Conservation (phyloP, 768 basidiomycete species). For the Psilocybe sp. region DNA sequence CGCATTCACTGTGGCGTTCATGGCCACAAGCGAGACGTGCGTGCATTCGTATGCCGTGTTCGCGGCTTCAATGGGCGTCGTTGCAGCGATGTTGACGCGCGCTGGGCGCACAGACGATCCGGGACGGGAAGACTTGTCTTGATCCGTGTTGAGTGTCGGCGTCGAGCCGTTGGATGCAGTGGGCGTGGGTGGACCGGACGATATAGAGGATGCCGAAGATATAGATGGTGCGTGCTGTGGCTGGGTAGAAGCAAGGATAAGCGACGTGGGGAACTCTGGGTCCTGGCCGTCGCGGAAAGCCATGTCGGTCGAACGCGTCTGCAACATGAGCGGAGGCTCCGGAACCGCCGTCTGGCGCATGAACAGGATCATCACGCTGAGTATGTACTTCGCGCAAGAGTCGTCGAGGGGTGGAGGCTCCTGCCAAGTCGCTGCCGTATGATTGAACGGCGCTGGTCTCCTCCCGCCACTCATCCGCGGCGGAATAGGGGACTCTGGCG, state of each 20-base stretch:
- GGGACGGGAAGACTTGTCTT: neutral
- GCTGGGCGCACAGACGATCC: conserved; percentile 30
- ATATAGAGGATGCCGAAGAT: neutral
- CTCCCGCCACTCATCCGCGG: conserved; percentile 19
- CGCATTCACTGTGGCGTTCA: conserved; percentile 50
- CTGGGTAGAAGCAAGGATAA: neutral
- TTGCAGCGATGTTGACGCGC: conserved; percentile 35
- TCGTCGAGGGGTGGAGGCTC: conserved; percentile 81
- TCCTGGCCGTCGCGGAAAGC: conserved; percentile 75
- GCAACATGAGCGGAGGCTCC: conserved; percentile 53
- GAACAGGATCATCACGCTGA: conserved; percentile 82
- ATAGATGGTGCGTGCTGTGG: neutral
- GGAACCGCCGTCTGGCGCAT: conserved; percentile 66
- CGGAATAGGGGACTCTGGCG: conserved; percentile 32
- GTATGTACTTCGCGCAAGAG: conserved; percentile 73
- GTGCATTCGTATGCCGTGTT: conserved; percentile 57
- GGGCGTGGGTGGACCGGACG: neutral
- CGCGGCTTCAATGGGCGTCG: conserved; percentile 36
- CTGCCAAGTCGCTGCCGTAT: conserved; percentile 41
- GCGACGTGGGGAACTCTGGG: conserved; percentile 16
- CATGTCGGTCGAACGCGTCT: conserved; percentile 57
- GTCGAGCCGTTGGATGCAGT: conserved; percentile 6
- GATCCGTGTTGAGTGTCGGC: no score
- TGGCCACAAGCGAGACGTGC: conserved; percentile 56
- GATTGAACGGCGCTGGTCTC: conserved; percentile 42